Evolutionary conservation across 306 rosid species (phyloP).

Genomic region (Styphnolobium japonicum): DNA sequence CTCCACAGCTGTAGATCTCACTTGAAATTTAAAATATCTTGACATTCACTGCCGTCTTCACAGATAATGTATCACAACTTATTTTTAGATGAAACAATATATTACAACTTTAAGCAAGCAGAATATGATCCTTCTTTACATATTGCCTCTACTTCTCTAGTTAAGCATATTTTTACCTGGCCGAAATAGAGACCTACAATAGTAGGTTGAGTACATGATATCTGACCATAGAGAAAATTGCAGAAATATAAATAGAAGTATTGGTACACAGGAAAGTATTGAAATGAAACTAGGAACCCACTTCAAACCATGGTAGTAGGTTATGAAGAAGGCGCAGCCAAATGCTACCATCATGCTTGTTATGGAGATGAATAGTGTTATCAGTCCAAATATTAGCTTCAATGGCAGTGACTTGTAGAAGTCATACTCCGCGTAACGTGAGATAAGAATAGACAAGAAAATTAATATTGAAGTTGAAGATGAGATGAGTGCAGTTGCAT

Average conservation of each 20-base stretch:
- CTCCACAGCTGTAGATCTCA: no score
- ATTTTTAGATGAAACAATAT: not conserved
- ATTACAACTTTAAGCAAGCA: not conserved
- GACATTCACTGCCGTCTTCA: no score
- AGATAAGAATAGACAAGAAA: constrained; percentile 45
- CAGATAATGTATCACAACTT: no score
- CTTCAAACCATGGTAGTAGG: not conserved
- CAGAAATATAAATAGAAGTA: constrained; percentile 10
- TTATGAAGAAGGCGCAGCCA: constrained; percentile 35
- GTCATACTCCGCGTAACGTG: constrained; percentile 45
- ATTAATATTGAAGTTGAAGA: constrained; percentile 40
- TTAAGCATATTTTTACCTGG: not conserved
- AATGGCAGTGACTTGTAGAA: constrained; percentile 40
- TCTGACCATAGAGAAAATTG: constrained; percentile 27
- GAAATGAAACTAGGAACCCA: constrained; percentile 29
- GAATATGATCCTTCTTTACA: not conserved
- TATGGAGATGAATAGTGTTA: constrained; percentile 37
- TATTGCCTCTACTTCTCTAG: not conserved
- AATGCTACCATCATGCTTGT: constrained; percentile 47
- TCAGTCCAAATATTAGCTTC: constrained; percentile 43
- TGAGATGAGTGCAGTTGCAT: constrained; percentile 48
- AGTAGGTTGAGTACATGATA: constrained; percentile 32
- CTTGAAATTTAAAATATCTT: no score
- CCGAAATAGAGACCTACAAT: not conserved
- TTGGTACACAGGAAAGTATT: constrained; percentile 2